Evolutionary conservation across 2,329 filamentous ascomycete species (phyloP), one percentile per base, ranked within the genome.

Genomic region (Graphilbum sp.): DNA sequence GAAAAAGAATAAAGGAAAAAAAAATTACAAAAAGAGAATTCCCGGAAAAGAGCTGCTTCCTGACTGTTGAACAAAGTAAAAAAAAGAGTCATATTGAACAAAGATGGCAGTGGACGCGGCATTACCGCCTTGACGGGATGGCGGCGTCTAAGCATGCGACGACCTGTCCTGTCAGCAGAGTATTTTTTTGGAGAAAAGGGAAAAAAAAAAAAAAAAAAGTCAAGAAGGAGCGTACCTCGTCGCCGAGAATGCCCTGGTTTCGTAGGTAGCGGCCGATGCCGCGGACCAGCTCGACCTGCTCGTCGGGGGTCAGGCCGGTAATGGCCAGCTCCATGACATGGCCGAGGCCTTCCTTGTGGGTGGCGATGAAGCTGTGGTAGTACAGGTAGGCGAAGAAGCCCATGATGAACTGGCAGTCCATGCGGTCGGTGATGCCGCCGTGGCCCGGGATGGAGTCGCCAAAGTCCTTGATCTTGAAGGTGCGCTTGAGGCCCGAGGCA

Each of bases 361-460:
- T 69, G 4, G 87, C 87, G 52, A 98, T 88, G 57, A 98, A 98
- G 52, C 82, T 90, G 57, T 95, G 87, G 62, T 92, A 98, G 63
- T 98, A 98, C 72, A 98, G 87, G 64, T 86, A 96, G 15, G 88
- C 75, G 52, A 98, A 96, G 60, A 94, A 90, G 9, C 90, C 90
- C 90, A 98, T 98, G 64, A 96, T 96, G 63, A 98, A 98, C 55
- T 98, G 90, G 58, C 90, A 98, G 55, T 98, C 90, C 88, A 98
- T 96, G 44, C 90, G 82, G 56, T 98, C 90, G 15, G 90, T 98
- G 63, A 98, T 96, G 49, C 90, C 90, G 43, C 90, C 90, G 52
- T 98, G 90, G 18, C 90, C 90, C 2, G 90, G 90, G 49, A 98
- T 98, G 2, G 86, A 93, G 59, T 98, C 84, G 48, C 90, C 90